phyloP scores from a whole-genome alignment of 495 filamentous ascomycete species.

The Talaromyces wortmannii region DNA sequence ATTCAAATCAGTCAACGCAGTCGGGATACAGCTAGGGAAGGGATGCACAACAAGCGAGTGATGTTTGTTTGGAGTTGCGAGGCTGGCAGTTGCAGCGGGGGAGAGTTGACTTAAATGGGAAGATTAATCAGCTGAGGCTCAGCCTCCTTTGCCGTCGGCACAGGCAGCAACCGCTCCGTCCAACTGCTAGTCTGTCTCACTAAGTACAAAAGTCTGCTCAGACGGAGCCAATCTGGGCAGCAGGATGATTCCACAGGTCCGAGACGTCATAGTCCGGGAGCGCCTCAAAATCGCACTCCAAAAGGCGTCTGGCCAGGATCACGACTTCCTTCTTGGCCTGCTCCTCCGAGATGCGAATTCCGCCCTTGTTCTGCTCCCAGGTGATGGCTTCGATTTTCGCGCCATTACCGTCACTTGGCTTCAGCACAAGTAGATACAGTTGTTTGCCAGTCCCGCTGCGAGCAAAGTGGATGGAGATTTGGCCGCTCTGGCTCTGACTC shows the following conservation, averaged over 20 bases:
- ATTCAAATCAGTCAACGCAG: background rate
- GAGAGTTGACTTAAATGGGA: background rate
- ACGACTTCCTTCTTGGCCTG: conserved; percentile 2
- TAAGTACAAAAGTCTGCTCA: background rate
- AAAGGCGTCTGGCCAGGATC: background rate
- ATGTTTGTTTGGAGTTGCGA: too few species aligned
- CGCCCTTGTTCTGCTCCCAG: conserved; percentile 1
- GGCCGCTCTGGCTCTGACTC: background rate
- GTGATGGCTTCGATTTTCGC: background rate
- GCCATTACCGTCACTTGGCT: background rate
- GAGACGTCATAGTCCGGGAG: conserved; percentile 1
- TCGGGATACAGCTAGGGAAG: background rate
- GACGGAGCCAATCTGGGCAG: background rate
- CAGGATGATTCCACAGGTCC: background rate
- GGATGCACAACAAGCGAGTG: too few species aligned
- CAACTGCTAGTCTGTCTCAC: too few species aligned
- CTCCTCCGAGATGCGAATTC: conserved; percentile 2
- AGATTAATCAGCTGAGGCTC: background rate
- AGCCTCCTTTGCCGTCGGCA: background rate
- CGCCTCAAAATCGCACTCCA: conserved; percentile 1
- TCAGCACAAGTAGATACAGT: background rate
- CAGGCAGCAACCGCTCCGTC: background rate
- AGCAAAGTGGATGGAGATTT: background rate
- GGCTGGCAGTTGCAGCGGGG: too few species aligned
- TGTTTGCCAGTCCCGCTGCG: background rate